A percentile compares a stretch with the other conserved stretches of the same genome.
These are phyloP conservation scores for Eutrema japonicum DNA, from an alignment of 345 rosid species.

Conservation along the genomic window DNA sequence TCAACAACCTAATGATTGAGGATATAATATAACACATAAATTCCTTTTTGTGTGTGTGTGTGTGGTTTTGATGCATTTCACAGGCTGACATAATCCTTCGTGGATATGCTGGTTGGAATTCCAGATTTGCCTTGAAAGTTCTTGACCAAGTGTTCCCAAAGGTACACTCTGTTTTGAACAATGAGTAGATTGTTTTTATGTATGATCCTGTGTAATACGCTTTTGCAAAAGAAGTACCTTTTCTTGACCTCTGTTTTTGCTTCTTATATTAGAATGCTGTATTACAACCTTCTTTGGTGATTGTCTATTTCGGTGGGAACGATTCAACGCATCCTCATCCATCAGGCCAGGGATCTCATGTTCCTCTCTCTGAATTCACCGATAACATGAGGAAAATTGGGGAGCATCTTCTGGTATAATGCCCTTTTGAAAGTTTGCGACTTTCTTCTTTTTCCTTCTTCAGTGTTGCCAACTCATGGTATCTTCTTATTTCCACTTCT, in stretches of 20 bases:
- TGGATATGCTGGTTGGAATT: slow-evolving; percentile 92
- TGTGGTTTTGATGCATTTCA: slow-evolving; percentile 18
- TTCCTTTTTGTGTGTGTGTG: neutral
- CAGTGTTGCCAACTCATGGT: slow-evolving; percentile 2
- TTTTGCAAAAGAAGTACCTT: neutral
- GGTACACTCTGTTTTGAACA: slow-evolving; percentile 48
- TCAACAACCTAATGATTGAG: slow-evolving; percentile 33
- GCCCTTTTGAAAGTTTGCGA: neutral
- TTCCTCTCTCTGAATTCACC: slow-evolving; percentile 72
- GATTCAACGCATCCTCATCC: slow-evolving; percentile 73
- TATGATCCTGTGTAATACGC: neutral
- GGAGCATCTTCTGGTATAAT: slow-evolving; percentile 67
- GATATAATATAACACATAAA: neutral
- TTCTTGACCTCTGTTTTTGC: slow-evolving; percentile 6
- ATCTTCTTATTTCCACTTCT: slow-evolving; percentile 12
- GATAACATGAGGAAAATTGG: slow-evolving; percentile 85
- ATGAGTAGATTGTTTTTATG: neutral
- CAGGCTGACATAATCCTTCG: slow-evolving; percentile 83
- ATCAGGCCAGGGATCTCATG: slow-evolving; percentile 76
- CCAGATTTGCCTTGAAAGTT: slow-evolving; percentile 73
- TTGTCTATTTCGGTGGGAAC: slow-evolving; percentile 94
- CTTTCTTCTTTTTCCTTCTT: slow-evolving; percentile 10
- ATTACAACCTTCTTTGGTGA: slow-evolving; percentile 78
- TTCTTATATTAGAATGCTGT: slow-evolving; percentile 56
- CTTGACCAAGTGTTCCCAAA: slow-evolving; percentile 76